Percentiles rank a stretch among this genome's conserved stretches.
These are phyloP conservation scores for Dipodascus albidus DNA, from an alignment of 805 yeast genomes.

Conservation along the genomic window DNA sequence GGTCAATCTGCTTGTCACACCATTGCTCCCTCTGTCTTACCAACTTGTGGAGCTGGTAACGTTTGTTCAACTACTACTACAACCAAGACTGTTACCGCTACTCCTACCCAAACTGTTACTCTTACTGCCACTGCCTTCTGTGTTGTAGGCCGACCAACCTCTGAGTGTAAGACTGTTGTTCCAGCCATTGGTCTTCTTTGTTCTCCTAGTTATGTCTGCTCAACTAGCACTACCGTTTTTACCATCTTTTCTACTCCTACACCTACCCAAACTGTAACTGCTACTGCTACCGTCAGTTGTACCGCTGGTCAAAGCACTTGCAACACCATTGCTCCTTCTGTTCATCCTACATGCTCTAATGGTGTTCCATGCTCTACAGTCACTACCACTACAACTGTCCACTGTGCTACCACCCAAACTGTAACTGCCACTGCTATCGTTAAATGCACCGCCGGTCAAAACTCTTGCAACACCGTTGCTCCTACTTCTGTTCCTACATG, in stretches of 20 bases:
- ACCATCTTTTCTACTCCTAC: background rate
- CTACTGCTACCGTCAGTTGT: background rate
- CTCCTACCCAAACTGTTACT: slow-evolving; percentile 4
- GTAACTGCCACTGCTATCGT: background rate
- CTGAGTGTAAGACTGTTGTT: background rate
- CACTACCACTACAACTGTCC: background rate
- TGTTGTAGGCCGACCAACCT: slow-evolving; percentile 4
- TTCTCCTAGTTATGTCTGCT: background rate
- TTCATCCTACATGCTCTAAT: background rate
- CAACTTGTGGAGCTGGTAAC: background rate
- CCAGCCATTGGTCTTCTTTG: background rate
- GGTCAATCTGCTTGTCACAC: slow-evolving; percentile 2
- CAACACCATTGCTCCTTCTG: background rate
- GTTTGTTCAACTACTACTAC: background rate
- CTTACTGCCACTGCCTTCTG: slow-evolving; percentile 4
- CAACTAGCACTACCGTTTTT: background rate
- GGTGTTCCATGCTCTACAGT: background rate
- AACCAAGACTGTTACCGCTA: background rate
- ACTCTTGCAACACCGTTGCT: background rate
- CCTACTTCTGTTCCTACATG: background rate
- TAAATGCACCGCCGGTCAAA: background rate
- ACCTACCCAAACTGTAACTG: background rate
- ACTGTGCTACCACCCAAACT: background rate
- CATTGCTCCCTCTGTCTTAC: slow-evolving; percentile 1
- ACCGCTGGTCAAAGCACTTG: background rate